These are phyloP conservation scores for Diplogelasinospora grovesii DNA, from an alignment of 495 filamentous ascomycete species.

Conservation along the genomic window DNA sequence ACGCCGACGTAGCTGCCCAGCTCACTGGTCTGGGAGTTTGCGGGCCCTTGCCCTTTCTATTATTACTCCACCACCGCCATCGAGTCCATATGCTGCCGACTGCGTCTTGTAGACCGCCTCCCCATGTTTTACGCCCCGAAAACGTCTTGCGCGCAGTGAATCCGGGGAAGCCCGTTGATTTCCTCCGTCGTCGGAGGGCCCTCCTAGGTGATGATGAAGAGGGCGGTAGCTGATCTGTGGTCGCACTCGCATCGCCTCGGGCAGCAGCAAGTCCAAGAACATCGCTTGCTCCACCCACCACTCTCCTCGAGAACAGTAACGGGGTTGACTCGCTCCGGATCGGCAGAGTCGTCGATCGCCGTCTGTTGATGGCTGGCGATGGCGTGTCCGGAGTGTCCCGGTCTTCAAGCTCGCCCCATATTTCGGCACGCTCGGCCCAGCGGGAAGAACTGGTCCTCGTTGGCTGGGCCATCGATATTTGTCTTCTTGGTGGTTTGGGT, in stretches of 20 bases:
- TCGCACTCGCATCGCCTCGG: slow-evolving; percentile 9
- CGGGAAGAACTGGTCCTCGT: slow-evolving; percentile 31
- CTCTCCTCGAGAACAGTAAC: slow-evolving; percentile 17
- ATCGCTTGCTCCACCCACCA: slow-evolving; percentile 16
- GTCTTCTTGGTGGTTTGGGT: slow-evolving; percentile 12
- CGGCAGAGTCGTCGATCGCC: slow-evolving; percentile 33
- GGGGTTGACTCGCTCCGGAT: slow-evolving; percentile 22
- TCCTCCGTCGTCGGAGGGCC: slow-evolving; percentile 34
- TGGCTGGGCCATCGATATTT: slow-evolving; percentile 19
- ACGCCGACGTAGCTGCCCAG: neutral
- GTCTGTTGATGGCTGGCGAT: slow-evolving; percentile 19
- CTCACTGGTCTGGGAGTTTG: slow-evolving; percentile 3
- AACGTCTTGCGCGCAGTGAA: slow-evolving; percentile 38
- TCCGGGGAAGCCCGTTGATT: slow-evolving; percentile 48
- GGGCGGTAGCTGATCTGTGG: slow-evolving; percentile 4
- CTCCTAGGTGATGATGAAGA: slow-evolving; percentile 19
- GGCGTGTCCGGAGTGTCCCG: slow-evolving; percentile 35
- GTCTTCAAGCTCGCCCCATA: slow-evolving; percentile 62
- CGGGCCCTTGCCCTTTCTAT: neutral
- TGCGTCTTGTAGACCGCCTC: slow-evolving; percentile 29
- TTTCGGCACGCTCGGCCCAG: slow-evolving; percentile 55
- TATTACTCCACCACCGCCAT: slow-evolving; percentile 35
- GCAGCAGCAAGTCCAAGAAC: slow-evolving; percentile 20
- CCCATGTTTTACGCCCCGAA: slow-evolving; percentile 21
- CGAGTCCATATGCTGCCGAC: slow-evolving; percentile 32